Conservation (phyloP, 192 early-diverging fungal genomes). For the Phlyctochytrium planicorne region DNA sequence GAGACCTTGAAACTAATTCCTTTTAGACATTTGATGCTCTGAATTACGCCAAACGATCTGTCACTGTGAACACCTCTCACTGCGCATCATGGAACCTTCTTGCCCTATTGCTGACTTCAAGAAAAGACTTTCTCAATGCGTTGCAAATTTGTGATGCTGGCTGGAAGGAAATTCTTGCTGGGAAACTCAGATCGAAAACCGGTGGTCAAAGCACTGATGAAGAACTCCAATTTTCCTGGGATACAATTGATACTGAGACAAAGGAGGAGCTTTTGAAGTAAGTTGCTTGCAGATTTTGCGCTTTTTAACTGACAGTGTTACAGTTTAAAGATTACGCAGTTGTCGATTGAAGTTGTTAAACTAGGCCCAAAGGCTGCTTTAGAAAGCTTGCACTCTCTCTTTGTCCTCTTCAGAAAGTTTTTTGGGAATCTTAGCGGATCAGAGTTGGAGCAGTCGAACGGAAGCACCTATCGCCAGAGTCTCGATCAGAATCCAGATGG, state of each 20-base stretch:
- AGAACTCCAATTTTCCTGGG: constrained; percentile 28
- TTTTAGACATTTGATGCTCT: constrained; percentile 43
- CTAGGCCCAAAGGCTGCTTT: constrained; percentile 37
- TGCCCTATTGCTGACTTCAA: constrained; percentile 41
- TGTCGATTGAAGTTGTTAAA: constrained; percentile 34
- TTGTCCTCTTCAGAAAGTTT: constrained; percentile 28
- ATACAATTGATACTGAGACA: constrained; percentile 11
- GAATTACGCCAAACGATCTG: constrained; percentile 29
- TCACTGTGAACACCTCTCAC: constrained; percentile 28
- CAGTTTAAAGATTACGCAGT: constrained; percentile 47
- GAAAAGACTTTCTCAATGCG: constrained; percentile 37
- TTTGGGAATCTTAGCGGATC: background rate
- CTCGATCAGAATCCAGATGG: too few relatives aligned
- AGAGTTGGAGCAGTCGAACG: background rate
- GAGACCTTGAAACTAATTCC: background rate
- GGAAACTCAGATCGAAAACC: background rate
- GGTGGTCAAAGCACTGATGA: constrained; percentile 8
- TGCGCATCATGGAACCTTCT: constrained; percentile 50
- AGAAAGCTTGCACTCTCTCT: constrained; percentile 34
- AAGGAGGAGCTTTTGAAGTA: constrained; percentile 50
- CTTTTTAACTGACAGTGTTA: too few relatives aligned
- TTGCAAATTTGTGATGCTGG: constrained; percentile 44
- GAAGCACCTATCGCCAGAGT: too few relatives aligned
- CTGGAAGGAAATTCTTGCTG: constrained; percentile 37
- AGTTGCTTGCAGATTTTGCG: too few relatives aligned